Base-by-base conservation (phyloP, 495 filamentous ascomycete genomes). In the Hyaloscypha bicolor region DNA sequence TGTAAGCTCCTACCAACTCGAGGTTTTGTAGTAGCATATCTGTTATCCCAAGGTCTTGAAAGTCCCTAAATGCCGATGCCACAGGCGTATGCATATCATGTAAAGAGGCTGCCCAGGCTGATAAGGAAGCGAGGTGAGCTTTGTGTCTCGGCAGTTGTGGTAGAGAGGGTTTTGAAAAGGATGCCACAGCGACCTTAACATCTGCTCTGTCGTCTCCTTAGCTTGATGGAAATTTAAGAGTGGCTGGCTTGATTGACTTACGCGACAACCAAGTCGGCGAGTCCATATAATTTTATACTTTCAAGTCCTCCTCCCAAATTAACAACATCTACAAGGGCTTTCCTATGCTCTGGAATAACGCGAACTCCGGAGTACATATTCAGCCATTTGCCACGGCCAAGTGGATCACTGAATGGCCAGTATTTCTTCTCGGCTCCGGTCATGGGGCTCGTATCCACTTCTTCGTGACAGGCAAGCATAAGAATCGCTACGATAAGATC, bases 271-370 rank as follows among this genome's bases (percentile, higher is more conserved):
- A 39, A 29, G n/a, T 61, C 59, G 2, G 53, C 30, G 22, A 59
- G 25, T 6, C 42, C 57, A 55, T 29, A 48, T 12, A 67, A 14
- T 33, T 33, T 32, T 6, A 61, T 19, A 48, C 22, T 67, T n/a
- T 62, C 65, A n/a, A 67, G 16, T 29, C 65, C 65, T 9, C 65
- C 65, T 35, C 65, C 37, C n/a, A 55, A 16, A 56, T 9, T 19
- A 14, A 67, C 14, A 2, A 67, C 21, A 2, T 67, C 62, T 6
- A 31, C 6, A 33, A 67, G 6, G 3, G 59, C 57, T 45, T 56
- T 67, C 31, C 61, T 30, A 62, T 67, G 65, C 33, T 35, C 37
- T 9, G 45, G 48, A 5, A 37, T 30, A 25, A 55, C 31, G 32
- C 16, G 31, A 37, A 67, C 39, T 4, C 55, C 22, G 0, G 57